These are phyloP conservation scores for Colletotrichum melonis DNA, from an alignment of 2,329 filamentous ascomycete species.

Conservation along the genomic window DNA sequence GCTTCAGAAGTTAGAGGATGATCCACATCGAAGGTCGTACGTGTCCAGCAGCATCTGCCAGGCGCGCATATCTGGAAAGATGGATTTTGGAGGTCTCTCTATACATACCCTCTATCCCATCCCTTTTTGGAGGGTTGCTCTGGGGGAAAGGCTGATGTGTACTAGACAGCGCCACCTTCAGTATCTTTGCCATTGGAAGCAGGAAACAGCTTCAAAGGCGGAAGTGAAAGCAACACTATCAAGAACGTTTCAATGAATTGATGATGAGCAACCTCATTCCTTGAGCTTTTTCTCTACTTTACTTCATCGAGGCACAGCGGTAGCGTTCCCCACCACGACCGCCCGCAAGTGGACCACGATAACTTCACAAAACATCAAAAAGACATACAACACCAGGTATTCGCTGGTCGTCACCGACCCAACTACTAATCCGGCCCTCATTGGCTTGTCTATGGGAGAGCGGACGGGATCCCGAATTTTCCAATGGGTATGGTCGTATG, in stretches of 20 bases:
- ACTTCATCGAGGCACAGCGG: neutral
- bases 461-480: neutral
- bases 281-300: neutral
- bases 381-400: neutral
- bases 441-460: neutral
- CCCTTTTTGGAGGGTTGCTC: too few species aligned
- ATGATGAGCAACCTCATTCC: too few species aligned
- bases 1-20: fast-evolving
- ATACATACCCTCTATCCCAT: too few species aligned
- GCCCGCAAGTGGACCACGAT: neutral
- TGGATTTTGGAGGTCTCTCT: too few species aligned
- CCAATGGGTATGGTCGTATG: neutral
- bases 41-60: too few species aligned
- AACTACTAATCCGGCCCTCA: neutral
- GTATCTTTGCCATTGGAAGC: too few species aligned
- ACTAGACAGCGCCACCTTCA: too few species aligned
- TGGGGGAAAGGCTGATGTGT: too few species aligned
- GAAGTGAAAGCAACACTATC: too few species aligned
- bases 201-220: too few species aligned
- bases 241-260: fast-evolving
- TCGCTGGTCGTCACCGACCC: neutral
- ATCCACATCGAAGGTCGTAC: too few species aligned
- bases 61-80: too few species aligned
- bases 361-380: neutral
- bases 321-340: neutral